phyloP scores from a whole-genome alignment of 306 rosid species.

The Sesbania bispinosa region DNA sequence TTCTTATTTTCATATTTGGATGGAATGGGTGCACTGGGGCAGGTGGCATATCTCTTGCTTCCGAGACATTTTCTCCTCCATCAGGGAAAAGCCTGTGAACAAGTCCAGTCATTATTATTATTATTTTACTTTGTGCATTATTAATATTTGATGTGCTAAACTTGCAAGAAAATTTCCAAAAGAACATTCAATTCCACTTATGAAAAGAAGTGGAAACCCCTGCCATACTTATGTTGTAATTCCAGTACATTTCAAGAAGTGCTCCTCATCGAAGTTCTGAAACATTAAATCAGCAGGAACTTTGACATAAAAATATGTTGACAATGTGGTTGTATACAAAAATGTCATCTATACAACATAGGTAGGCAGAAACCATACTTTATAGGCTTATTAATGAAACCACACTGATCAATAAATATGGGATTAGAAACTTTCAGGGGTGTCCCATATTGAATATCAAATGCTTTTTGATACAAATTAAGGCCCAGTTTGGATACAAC shows the following conservation, averaged over 20 bases:
- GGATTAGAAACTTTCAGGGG: background rate
- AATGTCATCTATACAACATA: background rate
- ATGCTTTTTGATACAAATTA: background rate
- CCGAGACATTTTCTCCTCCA: slow-evolving; percentile 51
- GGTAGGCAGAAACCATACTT: background rate
- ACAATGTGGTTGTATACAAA: background rate
- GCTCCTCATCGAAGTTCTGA: background rate
- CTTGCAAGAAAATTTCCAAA: background rate
- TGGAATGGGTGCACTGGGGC: slow-evolving; percentile 95
- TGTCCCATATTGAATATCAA: background rate
- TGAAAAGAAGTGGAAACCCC: background rate
- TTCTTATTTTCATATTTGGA: slow-evolving; percentile 74
- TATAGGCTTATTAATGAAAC: background rate
- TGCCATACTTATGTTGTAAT: too few relatives aligned
- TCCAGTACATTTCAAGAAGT: too few relatives aligned
- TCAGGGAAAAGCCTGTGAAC: slow-evolving; percentile 71
- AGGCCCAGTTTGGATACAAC: too few relatives aligned
- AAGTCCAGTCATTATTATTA: background rate
- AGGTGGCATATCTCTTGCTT: slow-evolving; percentile 49
- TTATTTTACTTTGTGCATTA: background rate
- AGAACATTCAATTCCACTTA: background rate
- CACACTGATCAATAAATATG: background rate
- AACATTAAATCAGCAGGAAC: background rate
- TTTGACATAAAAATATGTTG: background rate
- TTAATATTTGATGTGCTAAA: background rate